Percentiles rank a stretch among this genome's conserved stretches.
These are phyloP conservation scores for Cercospora zeina DNA, from an alignment of 2,329 filamentous ascomycete genomes.

Conservation along the genomic window DNA sequence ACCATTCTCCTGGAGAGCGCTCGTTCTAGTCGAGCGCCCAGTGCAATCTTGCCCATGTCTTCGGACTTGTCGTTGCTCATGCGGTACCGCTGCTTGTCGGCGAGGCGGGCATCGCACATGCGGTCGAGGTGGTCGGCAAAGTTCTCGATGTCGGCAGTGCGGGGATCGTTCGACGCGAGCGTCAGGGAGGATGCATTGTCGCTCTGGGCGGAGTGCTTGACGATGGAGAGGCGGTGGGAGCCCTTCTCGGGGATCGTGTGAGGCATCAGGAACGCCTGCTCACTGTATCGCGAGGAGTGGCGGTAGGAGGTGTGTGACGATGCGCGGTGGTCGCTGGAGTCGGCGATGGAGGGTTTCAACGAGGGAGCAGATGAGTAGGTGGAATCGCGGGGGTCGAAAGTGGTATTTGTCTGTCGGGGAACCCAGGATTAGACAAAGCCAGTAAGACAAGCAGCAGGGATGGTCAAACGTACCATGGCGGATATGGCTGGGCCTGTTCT, in stretches of 20 bases:
- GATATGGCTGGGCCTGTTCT: neutral
- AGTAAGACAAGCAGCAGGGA: constrained; percentile 3
- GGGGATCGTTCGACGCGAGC: constrained; percentile 47
- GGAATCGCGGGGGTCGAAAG: constrained; percentile 47
- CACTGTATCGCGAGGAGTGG: constrained; percentile 27
- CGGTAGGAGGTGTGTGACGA: constrained; percentile 28
- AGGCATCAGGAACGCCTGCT: constrained; percentile 29
- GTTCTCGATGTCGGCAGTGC: constrained; percentile 66
- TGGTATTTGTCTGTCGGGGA: constrained; percentile 26
- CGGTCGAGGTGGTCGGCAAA: constrained; percentile 80
- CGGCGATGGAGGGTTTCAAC: constrained; percentile 53
- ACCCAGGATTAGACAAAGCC: constrained; percentile 2
- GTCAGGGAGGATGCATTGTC: constrained; percentile 32
- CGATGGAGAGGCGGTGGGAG: constrained; percentile 21
- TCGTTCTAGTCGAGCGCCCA: constrained; percentile 87
- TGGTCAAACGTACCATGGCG: neutral
- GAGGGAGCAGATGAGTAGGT: constrained; percentile 55
- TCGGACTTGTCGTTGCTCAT: constrained; percentile 78
- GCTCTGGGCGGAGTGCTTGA: constrained; percentile 23
- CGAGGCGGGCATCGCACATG: constrained; percentile 83
- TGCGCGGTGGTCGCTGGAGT: constrained; percentile 37
- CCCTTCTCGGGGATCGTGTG: constrained; percentile 28
- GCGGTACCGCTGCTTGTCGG: constrained; percentile 73
- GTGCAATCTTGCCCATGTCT: constrained; percentile 78
- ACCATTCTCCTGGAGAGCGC: constrained; percentile 84